Conservation (phyloP, 192 early-diverging fungal genomes). For the Entomortierella parvispora region DNA sequence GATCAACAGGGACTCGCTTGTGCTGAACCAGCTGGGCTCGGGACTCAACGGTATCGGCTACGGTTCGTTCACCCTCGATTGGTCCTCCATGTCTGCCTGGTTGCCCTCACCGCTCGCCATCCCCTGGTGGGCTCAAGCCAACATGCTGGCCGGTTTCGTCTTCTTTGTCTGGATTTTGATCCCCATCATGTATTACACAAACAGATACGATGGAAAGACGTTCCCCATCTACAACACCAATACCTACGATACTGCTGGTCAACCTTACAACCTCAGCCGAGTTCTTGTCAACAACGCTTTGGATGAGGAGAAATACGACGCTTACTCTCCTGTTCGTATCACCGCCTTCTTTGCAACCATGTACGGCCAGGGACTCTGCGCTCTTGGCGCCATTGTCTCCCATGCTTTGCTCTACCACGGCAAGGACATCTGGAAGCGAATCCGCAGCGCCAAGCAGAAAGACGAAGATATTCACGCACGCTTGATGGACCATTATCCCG, state of each 20-base stretch:
- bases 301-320: slow-evolving; percentile 63
- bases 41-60: slow-evolving; percentile 74
- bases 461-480: slow-evolving; percentile 79
- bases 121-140: slow-evolving; percentile 77
- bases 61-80: slow-evolving; percentile 78
- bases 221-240: slow-evolving; percentile 77
- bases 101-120: slow-evolving; percentile 70
- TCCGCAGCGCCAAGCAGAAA: slow-evolving; percentile 66
- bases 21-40: slow-evolving; percentile 63
- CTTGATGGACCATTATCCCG: slow-evolving; percentile 78
- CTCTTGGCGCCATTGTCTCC: slow-evolving; percentile 71
- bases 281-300: slow-evolving; percentile 67
- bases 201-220: slow-evolving; percentile 59
- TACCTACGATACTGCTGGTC: slow-evolving; percentile 65
- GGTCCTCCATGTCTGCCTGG: slow-evolving; percentile 67
- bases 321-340: slow-evolving; percentile 73
- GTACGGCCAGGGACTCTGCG: slow-evolving; percentile 76
- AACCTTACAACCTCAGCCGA: slow-evolving; percentile 63
- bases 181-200: slow-evolving; percentile 77
- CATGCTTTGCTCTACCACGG: slow-evolving; percentile 73
- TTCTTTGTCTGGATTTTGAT: slow-evolving; percentile 80
- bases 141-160: slow-evolving; percentile 77
- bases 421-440: slow-evolving; percentile 67
- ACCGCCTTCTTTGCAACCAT: slow-evolving; percentile 72
- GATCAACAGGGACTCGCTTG: slow-evolving; percentile 60